A percentile compares a stretch with the other conserved stretches of the same genome.
phyloP scores from a whole-genome alignment of 495 filamentous ascomycete species.

The Hypoxylon lienhwacheense region DNA sequence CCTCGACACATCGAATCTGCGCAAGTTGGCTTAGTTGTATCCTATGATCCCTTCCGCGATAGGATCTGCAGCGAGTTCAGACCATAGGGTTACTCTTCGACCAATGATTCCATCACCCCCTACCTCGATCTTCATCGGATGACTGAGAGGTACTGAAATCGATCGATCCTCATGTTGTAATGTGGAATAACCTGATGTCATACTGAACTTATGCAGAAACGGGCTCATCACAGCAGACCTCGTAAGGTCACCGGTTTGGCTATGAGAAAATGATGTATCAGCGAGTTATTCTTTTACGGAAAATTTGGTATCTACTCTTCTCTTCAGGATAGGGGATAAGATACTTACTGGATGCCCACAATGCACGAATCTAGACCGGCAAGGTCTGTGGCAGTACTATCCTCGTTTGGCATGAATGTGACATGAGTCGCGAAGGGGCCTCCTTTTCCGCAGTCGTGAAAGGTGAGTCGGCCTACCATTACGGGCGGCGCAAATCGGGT shows the following conservation, averaged over 20 bases:
- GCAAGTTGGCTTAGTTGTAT: conserved; percentile 39
- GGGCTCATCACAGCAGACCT: conserved; percentile 39
- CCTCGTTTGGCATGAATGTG: conserved; percentile 25
- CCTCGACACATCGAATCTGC: neutral
- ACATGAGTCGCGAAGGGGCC: conserved; percentile 30
- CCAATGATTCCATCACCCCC: conserved; percentile 52
- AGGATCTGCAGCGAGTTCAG: conserved; percentile 25
- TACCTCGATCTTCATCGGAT: conserved; percentile 44
- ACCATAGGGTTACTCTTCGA: conserved; percentile 47
- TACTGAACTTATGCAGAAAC: conserved; percentile 40
- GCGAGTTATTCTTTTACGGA: too few relatives aligned
- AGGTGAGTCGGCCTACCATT: conserved; percentile 31
- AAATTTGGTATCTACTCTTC: neutral
- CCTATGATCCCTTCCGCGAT: conserved; percentile 52
- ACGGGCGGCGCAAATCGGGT: conserved; percentile 1
- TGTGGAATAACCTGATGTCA: conserved; percentile 1
- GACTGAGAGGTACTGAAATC: conserved; percentile 39
- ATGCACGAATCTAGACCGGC: conserved; percentile 17
- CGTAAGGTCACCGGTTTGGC: conserved; percentile 44
- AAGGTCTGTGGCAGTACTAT: neutral
- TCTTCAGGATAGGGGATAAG: neutral
- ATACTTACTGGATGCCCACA: conserved; percentile 40
- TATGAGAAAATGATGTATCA: conserved; percentile 8
- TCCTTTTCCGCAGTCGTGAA: conserved; percentile 31
- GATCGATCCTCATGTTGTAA: neutral